Evolutionary conservation across 257 asterid genomes (phyloP), one percentile per base, ranked within the genome.

Genomic region (Fraxinus anomala): DNA sequence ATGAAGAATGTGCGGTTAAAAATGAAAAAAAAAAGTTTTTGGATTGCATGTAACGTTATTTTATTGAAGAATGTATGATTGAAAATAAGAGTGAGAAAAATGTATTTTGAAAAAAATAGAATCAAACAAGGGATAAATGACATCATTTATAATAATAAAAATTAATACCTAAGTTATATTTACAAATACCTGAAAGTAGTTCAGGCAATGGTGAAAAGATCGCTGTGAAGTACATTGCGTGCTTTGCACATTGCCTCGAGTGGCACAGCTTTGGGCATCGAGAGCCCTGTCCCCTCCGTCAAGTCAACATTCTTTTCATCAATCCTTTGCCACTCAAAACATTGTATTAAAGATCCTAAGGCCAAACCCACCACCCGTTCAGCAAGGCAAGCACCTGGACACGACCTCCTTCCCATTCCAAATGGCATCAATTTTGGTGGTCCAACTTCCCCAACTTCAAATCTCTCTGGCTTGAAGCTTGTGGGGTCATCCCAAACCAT

Each of bases 281-380:
- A 5, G 6, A 72, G 37, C 26, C 76, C 76, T 5, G 12, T 26
- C 3, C 66, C 76, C 66, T 72, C 76, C 1, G 37, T 8, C 24
- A 72, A 10, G 39, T 72, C 76, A 23, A 72, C 31, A n/a, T 72
- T 36, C 19, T 72, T 40, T 6, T 2, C 9, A 2, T 21, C 39
- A 42, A 72, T 59, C 54, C 76, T 40, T 40, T 16, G 19, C 74
- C 74, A 70, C 74, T 70, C 59, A 23, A 70, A 70, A 39, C 54
- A 8, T 51, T 70, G 74, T 37, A 72, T 13, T 36, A 72, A 12
- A 2, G 65, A 30, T 23, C 76, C 76, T 61, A 72, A 72, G 0
- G 76, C 40, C 23, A 72, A 59, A 31, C 12, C 17, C 40, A 72
- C 63, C 5, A 72, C 30, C 76, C 76, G 63, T 51, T 51, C 21